A percentile compares a stretch with the other conserved stretches of the same genome.
Evolutionary conservation across 441 rosid genomes (phyloP).

Genomic region (Pelargonium citronellum): DNA sequence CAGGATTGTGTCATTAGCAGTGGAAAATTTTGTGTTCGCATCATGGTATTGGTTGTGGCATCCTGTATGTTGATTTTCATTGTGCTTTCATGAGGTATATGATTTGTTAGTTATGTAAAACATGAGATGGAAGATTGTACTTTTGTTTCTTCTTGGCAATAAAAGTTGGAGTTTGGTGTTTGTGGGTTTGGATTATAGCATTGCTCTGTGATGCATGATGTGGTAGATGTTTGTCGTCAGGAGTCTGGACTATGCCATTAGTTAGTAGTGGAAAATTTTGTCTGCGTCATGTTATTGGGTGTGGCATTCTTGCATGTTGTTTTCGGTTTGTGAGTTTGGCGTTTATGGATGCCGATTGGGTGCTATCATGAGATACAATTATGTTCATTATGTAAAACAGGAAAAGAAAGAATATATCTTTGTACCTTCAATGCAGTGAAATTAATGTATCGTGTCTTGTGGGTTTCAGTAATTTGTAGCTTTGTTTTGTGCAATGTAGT

Average conservation of each 20-base stretch:
- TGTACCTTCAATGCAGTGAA: not conserved
- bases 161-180: not conserved
- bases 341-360: not conserved
- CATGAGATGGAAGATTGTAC: too few relatives aligned
- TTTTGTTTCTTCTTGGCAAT: too few relatives aligned
- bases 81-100: too few relatives aligned
- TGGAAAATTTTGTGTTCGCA: too few relatives aligned
- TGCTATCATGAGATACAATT: too few relatives aligned
- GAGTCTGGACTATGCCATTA: not conserved
- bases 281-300: not conserved
- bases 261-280: not conserved
- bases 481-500: conserved; percentile 1
- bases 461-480: not conserved
- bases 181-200: not conserved
- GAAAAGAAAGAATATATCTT: not conserved
- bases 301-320: not conserved
- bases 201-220: not conserved
- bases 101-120: too few relatives aligned
- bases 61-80: too few relatives aligned
- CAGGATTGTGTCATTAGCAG: too few relatives aligned
- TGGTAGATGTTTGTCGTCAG: not conserved
- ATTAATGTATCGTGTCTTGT: not conserved
- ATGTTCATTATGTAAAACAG: not conserved
- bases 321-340: not conserved
- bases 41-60: too few relatives aligned